A percentile compares a stretch with the other conserved stretches of the same genome.
Evolutionary conservation across 2,329 filamentous ascomycete species (phyloP).

Genomic region (Xylariaceae sp.): DNA sequence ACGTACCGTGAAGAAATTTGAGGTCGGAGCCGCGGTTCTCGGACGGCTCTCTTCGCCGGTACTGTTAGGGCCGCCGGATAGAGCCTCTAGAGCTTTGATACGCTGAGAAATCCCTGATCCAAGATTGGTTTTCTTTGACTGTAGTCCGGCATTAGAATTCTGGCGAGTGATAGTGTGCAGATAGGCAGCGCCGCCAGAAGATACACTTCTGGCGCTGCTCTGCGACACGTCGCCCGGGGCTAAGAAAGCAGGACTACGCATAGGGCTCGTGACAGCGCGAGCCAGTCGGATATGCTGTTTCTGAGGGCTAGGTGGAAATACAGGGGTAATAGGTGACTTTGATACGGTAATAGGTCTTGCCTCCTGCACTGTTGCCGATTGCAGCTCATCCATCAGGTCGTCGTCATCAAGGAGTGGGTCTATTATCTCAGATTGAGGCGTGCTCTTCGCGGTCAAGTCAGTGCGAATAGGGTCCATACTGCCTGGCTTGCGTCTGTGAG

Average conservation of each 20-base stretch:
- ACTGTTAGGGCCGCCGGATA: constrained; percentile 44
- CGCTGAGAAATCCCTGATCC: constrained; percentile 89
- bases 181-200: constrained; percentile 51
- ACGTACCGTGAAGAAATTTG: constrained; percentile 42
- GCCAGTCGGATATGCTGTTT: constrained; percentile 29
- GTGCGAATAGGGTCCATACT: constrained; percentile 53
- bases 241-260: constrained; percentile 38
- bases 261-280: constrained; percentile 47
- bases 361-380: constrained; percentile 75
- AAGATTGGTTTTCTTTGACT: constrained; percentile 73
- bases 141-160: constrained; percentile 43
- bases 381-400: constrained; percentile 78
- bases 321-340: constrained; percentile 75
- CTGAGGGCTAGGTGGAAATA: constrained; percentile 40
- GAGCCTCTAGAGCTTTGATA: constrained; percentile 87
- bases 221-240: constrained; percentile 43
- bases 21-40: constrained; percentile 28
- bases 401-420: constrained; percentile 62
- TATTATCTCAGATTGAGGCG: constrained; percentile 32
- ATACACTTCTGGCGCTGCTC: constrained; percentile 48
- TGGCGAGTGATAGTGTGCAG: constrained; percentile 52
- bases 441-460: constrained; percentile 34
- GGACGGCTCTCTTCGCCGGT: constrained; percentile 22
- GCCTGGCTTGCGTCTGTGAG: constrained; percentile 30
- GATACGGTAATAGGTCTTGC: constrained; percentile 75